These are phyloP conservation scores for Dioscorea alata DNA, from an alignment of 106 monocot genomes.

Conservation along the genomic window DNA sequence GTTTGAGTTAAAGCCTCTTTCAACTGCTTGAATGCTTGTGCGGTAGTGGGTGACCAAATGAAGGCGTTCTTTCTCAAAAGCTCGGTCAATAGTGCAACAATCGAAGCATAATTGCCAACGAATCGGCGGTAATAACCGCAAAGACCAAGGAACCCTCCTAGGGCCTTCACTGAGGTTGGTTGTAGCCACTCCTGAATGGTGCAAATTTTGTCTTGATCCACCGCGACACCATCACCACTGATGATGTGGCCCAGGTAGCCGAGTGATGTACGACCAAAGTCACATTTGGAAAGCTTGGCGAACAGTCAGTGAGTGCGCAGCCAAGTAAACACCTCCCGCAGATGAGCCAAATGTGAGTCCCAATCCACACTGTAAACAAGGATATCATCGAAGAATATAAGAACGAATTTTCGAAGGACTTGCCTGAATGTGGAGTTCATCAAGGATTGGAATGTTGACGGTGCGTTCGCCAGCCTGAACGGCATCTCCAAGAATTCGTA, in stretches of 20 bases:
- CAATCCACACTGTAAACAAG: too few species aligned
- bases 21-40: background rate
- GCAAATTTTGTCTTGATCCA: background rate
- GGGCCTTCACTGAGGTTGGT: background rate
- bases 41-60: background rate
- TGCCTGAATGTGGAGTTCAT: too few species aligned
- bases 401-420: too few species aligned
- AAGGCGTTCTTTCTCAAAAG: slow-evolving; percentile 7
- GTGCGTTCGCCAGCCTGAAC: too few species aligned
- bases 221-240: too few species aligned
- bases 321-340: background rate
- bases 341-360: background rate
- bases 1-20: background rate
- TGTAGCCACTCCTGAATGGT: too few species aligned
- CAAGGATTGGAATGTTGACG: too few species aligned
- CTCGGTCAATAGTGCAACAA: background rate
- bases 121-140: slow-evolving; percentile 12
- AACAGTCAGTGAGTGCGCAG: background rate
- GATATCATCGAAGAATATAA: too few species aligned
- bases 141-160: slow-evolving; percentile 10
- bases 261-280: background rate
- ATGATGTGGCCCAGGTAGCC: background rate
- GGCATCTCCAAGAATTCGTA: too few species aligned
- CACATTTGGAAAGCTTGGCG: background rate
- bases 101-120: background rate